These are phyloP conservation scores for Rugosomyces carneus DNA, from an alignment of 1,284 basidiomycete species.

Conservation along the genomic window DNA sequence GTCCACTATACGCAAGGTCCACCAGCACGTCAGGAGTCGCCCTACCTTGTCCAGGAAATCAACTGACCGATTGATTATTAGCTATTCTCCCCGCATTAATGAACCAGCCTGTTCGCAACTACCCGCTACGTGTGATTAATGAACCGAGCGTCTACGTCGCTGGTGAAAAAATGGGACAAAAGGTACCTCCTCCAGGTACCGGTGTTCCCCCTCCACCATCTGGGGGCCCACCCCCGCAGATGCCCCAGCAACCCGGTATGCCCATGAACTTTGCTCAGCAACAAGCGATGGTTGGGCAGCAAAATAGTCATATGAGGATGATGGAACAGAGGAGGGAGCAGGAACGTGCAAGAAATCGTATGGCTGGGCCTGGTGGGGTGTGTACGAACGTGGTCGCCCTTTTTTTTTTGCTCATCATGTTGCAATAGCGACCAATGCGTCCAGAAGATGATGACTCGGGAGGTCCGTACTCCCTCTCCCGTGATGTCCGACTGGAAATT, in stretches of 20 bases:
- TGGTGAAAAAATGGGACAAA: conserved; percentile 65
- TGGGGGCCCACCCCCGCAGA: conserved; percentile 16
- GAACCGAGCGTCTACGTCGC: conserved; percentile 62
- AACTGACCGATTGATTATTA: conserved; percentile 21
- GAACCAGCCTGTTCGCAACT: conserved; percentile 57
- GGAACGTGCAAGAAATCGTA: conserved; percentile 28
- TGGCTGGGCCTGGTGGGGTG: conserved; percentile 26
- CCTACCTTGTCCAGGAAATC: conserved; percentile 9
- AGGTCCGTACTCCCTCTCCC: conserved; percentile 24
- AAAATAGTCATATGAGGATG: conserved; percentile 63
- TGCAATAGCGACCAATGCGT: conserved; percentile 34
- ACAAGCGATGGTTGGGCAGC: conserved; percentile 66
- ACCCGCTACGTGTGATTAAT: conserved; percentile 59
- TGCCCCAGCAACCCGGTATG: conserved; percentile 27
- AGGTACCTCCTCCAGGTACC: conserved; percentile 40
- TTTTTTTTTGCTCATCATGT: conserved; percentile 10
- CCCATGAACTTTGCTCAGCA: conserved; percentile 35
- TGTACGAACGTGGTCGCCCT: conserved; percentile 9
- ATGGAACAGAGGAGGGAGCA: conserved; percentile 53
- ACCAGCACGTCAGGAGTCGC: conserved; percentile 42
- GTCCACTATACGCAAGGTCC: conserved; percentile 68
- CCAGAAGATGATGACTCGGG: conserved; percentile 66
- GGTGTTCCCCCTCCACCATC: conserved; percentile 16
- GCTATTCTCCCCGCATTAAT: conserved; percentile 50
- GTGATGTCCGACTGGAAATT: background rate